Base-by-base conservation (phyloP, 139 green algal genomes). In the Coelastrella sp. region DNA sequence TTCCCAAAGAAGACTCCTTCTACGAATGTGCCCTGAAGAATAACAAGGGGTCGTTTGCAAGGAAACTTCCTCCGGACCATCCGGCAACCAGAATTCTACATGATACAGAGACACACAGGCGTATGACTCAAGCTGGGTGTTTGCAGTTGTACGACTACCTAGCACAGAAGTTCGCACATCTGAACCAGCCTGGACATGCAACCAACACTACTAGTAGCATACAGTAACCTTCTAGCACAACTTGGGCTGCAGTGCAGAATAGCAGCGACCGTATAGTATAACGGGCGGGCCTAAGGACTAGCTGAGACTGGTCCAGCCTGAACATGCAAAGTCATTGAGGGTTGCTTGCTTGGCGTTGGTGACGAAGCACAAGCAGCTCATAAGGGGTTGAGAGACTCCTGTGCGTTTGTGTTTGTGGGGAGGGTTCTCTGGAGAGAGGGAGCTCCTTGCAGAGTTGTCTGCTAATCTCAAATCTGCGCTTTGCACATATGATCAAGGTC, bases 21-120 rank as follows among this genome's bases (percentile, higher is more conserved):
- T 85, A 57, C 71, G 79, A 85, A n/a, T 85, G 79, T 85, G 79
- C 79, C 17, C 17, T 85, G 58, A 85, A 22, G 17, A 85, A 85
- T 57, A 85, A 85, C 79, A 85, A 85, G 79, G 79, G 79, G 3
- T 17, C 13, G 17, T 85, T 85, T 85, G 79, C 79, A 14, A 23
- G 79, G 22, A 85, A 85, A 19, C 79, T 85, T 5, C 79, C 79
- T 17, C 22, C 56, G 19, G 61, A 85, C 20, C 79, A 85, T 64
- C 79, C 79, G 57, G 79, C 79, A 56, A 85, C 79, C 22, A 85
- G 71, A 19, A 85, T 85, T 17, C 58, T 85, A 11, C 68, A 85
- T n/a, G 79, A 85, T 32, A 85, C 79, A 71, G 79, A 85, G 79
- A 85, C 79, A 19, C 57, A 85, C 17, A 71, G 79, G 22, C 79